A percentile compares a stretch with the other conserved stretches of the same genome.
phyloP scores from a whole-genome alignment of 2,329 filamentous ascomycete species.

The Claviceps capensis region DNA sequence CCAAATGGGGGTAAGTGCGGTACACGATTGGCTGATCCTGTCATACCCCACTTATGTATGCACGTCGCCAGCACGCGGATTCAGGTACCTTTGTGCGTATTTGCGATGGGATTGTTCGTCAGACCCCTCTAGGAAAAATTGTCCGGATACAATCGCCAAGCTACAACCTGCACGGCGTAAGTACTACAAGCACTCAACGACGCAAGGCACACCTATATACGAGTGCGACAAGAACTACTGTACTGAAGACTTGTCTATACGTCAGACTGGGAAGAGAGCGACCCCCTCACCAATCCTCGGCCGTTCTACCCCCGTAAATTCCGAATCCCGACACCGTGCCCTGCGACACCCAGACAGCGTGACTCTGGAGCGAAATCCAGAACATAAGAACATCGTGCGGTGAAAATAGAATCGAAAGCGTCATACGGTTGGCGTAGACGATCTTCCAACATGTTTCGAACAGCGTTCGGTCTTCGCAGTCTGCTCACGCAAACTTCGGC shows the following conservation, averaged over 20 bases:
- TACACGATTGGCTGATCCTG: background rate
- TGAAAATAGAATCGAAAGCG: background rate
- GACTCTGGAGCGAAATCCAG: background rate
- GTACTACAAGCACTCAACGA: background rate
- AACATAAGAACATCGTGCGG: background rate
- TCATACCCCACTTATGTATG: background rate
- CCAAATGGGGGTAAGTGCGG: background rate
- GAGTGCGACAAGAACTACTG: background rate
- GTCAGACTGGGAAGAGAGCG: background rate
- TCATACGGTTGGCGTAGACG: background rate
- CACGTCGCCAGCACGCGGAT: background rate
- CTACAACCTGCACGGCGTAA: background rate
- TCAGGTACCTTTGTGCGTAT: background rate
- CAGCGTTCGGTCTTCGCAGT: slow-evolving; percentile 12
- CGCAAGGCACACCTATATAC: background rate
- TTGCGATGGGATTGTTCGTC: background rate
- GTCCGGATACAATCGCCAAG: background rate
- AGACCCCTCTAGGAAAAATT: background rate
- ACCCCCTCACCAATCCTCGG: background rate
- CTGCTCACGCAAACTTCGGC: slow-evolving; percentile 11
- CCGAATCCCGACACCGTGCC: background rate
- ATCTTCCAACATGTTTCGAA: slow-evolving; percentile 13
- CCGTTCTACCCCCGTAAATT: background rate
- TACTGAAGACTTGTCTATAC: background rate
- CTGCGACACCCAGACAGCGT: background rate